Evolutionary conservation across 495 filamentous ascomycete genomes (phyloP).

Genomic region (Oidiodendron maius): DNA sequence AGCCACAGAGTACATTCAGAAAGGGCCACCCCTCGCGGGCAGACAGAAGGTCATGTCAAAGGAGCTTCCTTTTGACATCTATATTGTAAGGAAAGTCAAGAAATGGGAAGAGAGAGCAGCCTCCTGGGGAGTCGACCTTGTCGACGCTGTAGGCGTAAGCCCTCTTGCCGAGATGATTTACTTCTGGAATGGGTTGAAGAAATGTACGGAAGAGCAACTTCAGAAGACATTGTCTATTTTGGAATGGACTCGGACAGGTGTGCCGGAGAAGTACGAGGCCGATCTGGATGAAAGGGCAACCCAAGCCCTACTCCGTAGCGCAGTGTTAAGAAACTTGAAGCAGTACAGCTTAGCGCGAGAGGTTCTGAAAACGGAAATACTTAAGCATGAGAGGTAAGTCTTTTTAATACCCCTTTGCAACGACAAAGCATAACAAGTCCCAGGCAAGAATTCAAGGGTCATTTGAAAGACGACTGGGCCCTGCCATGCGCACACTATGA

Average conservation of each 20-base stretch:
- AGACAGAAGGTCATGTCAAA: conserved; percentile 86
- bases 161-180: conserved; percentile 92
- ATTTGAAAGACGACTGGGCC: conserved; percentile 75
- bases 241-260: conserved; percentile 53
- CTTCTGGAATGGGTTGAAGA: conserved; percentile 80
- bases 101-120: conserved; percentile 86
- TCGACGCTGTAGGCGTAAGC: conserved; percentile 78
- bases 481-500: conserved; percentile 82
- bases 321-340: conserved; percentile 56
- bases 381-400: conserved; percentile 54
- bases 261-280: conserved; percentile 46
- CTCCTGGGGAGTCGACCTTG: conserved; percentile 58
- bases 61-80: conserved; percentile 85
- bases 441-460: conserved; percentile 62
- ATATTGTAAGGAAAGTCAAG: conserved; percentile 74
- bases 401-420: conserved; percentile 4
- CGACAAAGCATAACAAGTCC: conserved; percentile 3
- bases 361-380: conserved; percentile 53
- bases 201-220: conserved; percentile 63
- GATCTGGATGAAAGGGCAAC: conserved; percentile 78
- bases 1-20: conserved; percentile 56
- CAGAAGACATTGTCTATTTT: conserved; percentile 56
- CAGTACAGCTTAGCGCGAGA: conserved; percentile 56
- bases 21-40: conserved; percentile 69
- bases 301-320: conserved; percentile 58